Evolutionary conservation across 228 moss, liverwort and hornwort species (phyloP).

Genomic region (Sphagnum fallax): DNA sequence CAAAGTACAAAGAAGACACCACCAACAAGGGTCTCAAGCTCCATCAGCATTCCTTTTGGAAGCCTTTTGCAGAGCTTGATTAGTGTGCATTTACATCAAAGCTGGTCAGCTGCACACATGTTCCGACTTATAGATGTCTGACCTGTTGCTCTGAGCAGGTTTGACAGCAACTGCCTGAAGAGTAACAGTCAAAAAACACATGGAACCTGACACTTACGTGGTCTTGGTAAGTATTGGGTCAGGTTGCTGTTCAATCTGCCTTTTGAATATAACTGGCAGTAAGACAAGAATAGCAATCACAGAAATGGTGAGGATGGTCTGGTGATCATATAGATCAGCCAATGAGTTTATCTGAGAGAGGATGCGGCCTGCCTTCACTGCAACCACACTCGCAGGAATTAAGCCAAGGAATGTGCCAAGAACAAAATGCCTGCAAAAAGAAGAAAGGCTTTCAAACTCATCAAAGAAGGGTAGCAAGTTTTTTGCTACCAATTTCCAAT

Average conservation of each 20-base stretch:
- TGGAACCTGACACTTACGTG: constrained; percentile 4
- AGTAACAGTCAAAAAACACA: too few relatives aligned
- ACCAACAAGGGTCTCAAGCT: too few relatives aligned
- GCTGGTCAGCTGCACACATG: too few relatives aligned
- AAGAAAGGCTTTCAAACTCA: background rate
- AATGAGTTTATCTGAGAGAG: constrained; percentile 51
- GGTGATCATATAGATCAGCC: constrained; percentile 43
- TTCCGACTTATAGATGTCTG: too few relatives aligned
- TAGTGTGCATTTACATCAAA: too few relatives aligned
- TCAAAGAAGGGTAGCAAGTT: background rate
- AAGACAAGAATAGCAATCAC: constrained; percentile 46
- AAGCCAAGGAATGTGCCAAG: constrained; percentile 46
- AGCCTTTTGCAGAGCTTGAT: too few relatives aligned
- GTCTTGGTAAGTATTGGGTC: constrained; percentile 40
- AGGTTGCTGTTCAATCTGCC: constrained; percentile 24
- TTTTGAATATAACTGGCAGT: constrained; percentile 40
- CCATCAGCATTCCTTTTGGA: too few relatives aligned
- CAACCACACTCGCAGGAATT: constrained; percentile 43
- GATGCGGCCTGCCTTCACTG: constrained; percentile 51
- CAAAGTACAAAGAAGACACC: too few relatives aligned
- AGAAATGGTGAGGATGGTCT: constrained; percentile 43
- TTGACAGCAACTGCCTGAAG: too few relatives aligned
- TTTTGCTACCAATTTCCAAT: background rate
- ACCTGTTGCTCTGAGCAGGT: too few relatives aligned
- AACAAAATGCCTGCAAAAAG: constrained; percentile 33